phyloP scores from a whole-genome alignment of 108 stramenopile genomes.

The Epithemia pelagica region DNA sequence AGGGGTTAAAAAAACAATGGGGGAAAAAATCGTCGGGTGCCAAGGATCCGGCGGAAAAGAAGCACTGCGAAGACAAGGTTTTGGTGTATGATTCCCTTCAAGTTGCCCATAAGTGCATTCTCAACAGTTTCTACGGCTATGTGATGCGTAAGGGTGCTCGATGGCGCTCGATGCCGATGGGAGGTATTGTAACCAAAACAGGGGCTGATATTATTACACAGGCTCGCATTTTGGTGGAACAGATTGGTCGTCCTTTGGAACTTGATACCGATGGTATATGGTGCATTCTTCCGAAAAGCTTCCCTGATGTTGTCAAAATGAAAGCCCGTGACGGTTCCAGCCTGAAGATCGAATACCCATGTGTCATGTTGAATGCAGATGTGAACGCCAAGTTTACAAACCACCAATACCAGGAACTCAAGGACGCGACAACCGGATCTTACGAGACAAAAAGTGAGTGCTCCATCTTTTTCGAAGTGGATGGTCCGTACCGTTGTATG shows the following conservation, averaged over 20 bases:
- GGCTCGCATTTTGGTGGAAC: slow-evolving; percentile 89
- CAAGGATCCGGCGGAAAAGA: slow-evolving; percentile 75
- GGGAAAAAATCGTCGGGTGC: slow-evolving; percentile 83
- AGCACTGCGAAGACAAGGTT: slow-evolving; percentile 88
- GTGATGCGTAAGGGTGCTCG: slow-evolving; percentile 99
- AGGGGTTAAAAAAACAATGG: slow-evolving; percentile 94
- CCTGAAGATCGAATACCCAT: slow-evolving; percentile 91
- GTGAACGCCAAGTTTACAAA: slow-evolving; percentile 98
- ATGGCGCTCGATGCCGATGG: slow-evolving; percentile 99
- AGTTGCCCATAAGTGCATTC: slow-evolving; percentile 99
- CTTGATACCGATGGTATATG: slow-evolving; percentile 99
- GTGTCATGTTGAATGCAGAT: slow-evolving; percentile 98
- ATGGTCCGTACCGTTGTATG: slow-evolving; percentile 99
- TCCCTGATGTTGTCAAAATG: slow-evolving; percentile 92
- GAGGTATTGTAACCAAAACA: slow-evolving; percentile 98
- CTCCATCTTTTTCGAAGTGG: slow-evolving; percentile 99
- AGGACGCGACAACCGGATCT: slow-evolving; percentile 70
- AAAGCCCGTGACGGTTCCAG: slow-evolving; percentile 64
- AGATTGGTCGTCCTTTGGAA: slow-evolving; percentile 97
- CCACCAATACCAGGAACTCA: slow-evolving; percentile 95
- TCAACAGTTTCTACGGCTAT: slow-evolving; percentile 90
- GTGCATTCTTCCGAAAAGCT: slow-evolving; percentile 97
- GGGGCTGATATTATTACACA: slow-evolving; percentile 98
- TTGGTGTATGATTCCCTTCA: slow-evolving; percentile 97
- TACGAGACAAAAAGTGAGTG: slow-evolving; percentile 93